Percentiles rank a stretch among this genome's conserved stretches.
phyloP scores from a whole-genome alignment of 2,329 filamentous ascomycete genomes.

The Aspergillus sp. region DNA sequence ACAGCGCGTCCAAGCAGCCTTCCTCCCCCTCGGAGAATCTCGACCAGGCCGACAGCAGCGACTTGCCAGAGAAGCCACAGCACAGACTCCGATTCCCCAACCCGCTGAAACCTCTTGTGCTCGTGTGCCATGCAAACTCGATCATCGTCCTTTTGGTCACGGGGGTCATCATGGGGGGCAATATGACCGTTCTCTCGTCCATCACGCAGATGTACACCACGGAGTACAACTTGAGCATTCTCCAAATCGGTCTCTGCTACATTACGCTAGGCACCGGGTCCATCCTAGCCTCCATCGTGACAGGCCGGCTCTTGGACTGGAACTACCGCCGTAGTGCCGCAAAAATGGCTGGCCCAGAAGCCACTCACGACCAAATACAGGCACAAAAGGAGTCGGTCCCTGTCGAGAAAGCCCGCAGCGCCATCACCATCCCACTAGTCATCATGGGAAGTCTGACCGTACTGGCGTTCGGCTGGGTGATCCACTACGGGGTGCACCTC shows the following conservation, averaged over 20 bases:
- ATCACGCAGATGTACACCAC: constrained; percentile 14
- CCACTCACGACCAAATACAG: constrained; percentile 3
- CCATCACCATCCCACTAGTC: constrained; percentile 15
- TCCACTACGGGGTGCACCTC: constrained; percentile 6
- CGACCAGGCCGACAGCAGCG: background rate
- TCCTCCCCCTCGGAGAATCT: background rate
- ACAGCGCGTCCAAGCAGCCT: background rate
- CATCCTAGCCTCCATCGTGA: constrained; percentile 13
- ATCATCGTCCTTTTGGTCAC: constrained; percentile 22
- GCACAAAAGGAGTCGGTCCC: constrained; percentile 6
- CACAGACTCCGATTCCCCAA: constrained; percentile 10
- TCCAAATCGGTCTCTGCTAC: constrained; percentile 31
- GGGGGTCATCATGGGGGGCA: constrained; percentile 11
- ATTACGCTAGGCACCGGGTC: constrained; percentile 23
- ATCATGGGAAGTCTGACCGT: constrained; percentile 10
- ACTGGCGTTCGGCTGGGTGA: constrained; percentile 15
- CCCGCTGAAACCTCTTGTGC: constrained; percentile 18
- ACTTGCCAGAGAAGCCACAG: constrained; percentile 3
- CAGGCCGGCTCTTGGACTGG: constrained; percentile 14
- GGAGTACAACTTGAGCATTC: constrained; percentile 25
- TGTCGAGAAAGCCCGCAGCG: constrained; percentile 17
- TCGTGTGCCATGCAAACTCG: constrained; percentile 22
- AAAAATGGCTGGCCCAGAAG: background rate
- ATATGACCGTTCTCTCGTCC: constrained; percentile 22
- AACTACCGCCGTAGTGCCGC: constrained; percentile 16